Conservation (phyloP, 2,329 filamentous ascomycete genomes). For the Alternaria angustiovoidea region DNA sequence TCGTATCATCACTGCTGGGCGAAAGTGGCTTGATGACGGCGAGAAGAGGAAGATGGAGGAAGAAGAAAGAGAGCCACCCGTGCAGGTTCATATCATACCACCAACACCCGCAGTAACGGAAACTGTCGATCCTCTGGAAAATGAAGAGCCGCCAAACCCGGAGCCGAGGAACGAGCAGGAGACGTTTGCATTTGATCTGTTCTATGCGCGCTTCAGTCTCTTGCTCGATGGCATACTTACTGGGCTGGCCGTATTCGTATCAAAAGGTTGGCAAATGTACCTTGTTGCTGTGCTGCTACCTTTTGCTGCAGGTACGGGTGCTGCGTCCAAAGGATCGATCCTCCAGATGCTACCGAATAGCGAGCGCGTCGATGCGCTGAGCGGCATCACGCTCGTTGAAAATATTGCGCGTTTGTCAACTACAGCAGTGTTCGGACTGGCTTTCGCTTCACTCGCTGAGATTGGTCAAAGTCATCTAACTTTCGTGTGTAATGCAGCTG, state of each 20-base stretch:
- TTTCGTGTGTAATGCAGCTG: slow-evolving; percentile 71
- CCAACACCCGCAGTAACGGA: slow-evolving; percentile 42
- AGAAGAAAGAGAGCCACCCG: slow-evolving; percentile 20
- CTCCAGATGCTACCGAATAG: slow-evolving; percentile 71
- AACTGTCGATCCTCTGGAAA: slow-evolving; percentile 59
- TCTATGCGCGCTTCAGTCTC: slow-evolving; percentile 72
- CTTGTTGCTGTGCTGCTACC: slow-evolving; percentile 71
- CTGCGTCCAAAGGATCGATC: slow-evolving; percentile 76
- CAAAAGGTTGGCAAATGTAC: slow-evolving; percentile 73
- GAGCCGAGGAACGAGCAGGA: slow-evolving; percentile 53
- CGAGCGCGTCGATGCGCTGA: slow-evolving; percentile 71
- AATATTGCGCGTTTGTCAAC: slow-evolving; percentile 72
- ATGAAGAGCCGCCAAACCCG: slow-evolving; percentile 58
- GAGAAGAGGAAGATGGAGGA: slow-evolving; percentile 6
- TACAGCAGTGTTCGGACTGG: slow-evolving; percentile 69
- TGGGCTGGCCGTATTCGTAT: slow-evolving; percentile 68
- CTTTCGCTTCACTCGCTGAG: slow-evolving; percentile 70
- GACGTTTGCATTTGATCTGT: slow-evolving; percentile 69
- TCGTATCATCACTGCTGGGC: slow-evolving; percentile 53
- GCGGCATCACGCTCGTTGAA: slow-evolving; percentile 74
- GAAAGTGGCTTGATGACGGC: slow-evolving; percentile 51
- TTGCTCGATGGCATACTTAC: slow-evolving; percentile 72
- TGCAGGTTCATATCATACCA: slow-evolving; percentile 35
- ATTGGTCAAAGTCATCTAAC: slow-evolving; percentile 68
- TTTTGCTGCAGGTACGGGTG: slow-evolving; percentile 72